Conservation (phyloP, 2,329 filamentous ascomycete species). For the Paecilomyces formosus region DNA sequence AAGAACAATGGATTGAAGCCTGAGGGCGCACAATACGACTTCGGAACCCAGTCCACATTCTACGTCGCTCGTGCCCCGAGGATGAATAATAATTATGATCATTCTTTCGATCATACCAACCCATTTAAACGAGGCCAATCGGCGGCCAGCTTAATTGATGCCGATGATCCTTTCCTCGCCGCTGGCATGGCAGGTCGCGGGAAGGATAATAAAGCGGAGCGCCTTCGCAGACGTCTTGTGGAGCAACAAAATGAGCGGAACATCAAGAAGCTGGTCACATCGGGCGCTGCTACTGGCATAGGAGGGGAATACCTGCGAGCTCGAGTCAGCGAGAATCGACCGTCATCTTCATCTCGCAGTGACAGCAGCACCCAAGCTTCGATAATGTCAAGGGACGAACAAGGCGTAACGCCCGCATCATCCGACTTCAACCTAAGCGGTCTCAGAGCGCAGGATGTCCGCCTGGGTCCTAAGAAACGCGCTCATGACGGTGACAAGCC, state of each 20-base stretch:
- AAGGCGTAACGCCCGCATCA: constrained; percentile 2
- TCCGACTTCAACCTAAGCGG: constrained; percentile 18
- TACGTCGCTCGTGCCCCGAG: constrained; percentile 34
- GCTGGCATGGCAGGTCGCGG: constrained; percentile 33
- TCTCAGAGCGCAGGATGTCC: constrained; percentile 31
- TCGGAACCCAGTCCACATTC: constrained; percentile 35
- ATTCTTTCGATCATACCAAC: constrained; percentile 2
- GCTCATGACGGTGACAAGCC: constrained; percentile 21
- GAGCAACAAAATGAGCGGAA: constrained; percentile 38
- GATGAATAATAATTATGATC: neutral
- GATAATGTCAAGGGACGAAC: neutral
- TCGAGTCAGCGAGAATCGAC: constrained; percentile 17
- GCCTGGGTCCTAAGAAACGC: constrained; percentile 34
- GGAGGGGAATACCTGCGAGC: constrained; percentile 40
- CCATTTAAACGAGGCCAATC: constrained; percentile 16
- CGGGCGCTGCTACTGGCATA: constrained; percentile 22
- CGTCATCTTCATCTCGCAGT: constrained; percentile 1
- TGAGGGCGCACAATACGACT: constrained; percentile 32
- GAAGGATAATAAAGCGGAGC: constrained; percentile 33
- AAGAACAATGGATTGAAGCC: constrained; percentile 22
- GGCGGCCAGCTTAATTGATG: constrained; percentile 35
- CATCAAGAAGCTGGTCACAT: constrained; percentile 33
- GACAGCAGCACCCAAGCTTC: neutral
- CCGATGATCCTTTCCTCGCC: constrained; percentile 35
- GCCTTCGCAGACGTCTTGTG: constrained; percentile 33